Conservation (phyloP, 352 stramenopile genomes). For the Globisporangium ultimum region DNA sequence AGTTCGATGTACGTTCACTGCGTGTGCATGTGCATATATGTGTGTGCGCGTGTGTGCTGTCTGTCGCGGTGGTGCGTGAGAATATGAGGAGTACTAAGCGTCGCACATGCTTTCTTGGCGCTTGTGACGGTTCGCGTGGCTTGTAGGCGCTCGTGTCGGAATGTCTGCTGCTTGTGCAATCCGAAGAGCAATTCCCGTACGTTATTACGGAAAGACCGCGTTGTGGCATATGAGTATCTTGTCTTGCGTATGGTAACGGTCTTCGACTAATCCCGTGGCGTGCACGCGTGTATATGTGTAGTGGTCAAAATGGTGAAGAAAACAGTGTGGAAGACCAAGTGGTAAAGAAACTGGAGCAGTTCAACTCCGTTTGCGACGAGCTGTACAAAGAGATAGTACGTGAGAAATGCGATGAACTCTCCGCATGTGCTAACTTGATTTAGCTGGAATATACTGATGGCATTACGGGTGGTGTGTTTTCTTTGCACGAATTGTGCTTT, state of each 20-base stretch:
- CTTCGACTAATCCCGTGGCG: neutral
- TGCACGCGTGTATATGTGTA: neutral
- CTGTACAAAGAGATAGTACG: conserved; percentile 87
- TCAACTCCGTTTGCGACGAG: conserved; percentile 87
- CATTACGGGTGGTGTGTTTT: neutral
- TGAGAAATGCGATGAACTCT: neutral
- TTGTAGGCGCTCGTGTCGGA: conserved; percentile 66
- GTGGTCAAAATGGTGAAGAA: conserved; percentile 28
- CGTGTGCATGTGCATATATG: neutral
- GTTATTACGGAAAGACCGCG: conserved; percentile 7
- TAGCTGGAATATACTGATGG: too few species aligned
- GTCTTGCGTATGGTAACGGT: neutral
- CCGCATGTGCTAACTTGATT: neutral
- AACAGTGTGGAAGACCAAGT: conserved; percentile 62
- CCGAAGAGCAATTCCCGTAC: conserved; percentile 68
- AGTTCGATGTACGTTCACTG: conserved; percentile 60
- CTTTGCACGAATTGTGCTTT: conserved; percentile 10
- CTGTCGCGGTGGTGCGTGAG: too few species aligned
- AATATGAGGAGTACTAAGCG: neutral
- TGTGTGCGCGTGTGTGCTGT: neutral
- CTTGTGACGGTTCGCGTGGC: neutral
- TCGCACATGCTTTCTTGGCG: neutral
- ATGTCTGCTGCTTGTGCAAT: conserved; percentile 73
- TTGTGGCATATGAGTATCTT: neutral
- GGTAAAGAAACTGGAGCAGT: conserved; percentile 85